phyloP scores from a whole-genome alignment of 1,284 basidiomycete species.

The Ustilago curta region DNA sequence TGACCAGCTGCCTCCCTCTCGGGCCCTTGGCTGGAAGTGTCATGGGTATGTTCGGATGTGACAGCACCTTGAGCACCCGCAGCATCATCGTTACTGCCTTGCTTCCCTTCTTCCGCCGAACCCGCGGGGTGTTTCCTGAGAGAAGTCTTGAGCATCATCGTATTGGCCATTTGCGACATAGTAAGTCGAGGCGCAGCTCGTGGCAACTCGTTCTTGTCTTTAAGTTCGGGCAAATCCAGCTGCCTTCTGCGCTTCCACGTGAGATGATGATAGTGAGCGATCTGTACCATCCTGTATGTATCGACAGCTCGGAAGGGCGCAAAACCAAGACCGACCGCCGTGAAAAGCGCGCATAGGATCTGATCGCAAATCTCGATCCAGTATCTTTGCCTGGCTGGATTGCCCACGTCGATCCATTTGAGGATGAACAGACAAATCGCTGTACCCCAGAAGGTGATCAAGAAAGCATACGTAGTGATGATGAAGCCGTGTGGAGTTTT shows the following conservation, averaged over 20 bases:
- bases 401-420: slow-evolving; percentile 56
- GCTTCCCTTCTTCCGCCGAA: background rate
- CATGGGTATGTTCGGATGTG: background rate
- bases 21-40: background rate
- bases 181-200: slow-evolving; percentile 32
- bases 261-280: slow-evolving; percentile 64
- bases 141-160: slow-evolving; percentile 34
- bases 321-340: slow-evolving; percentile 64
- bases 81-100: background rate
- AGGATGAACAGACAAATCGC: slow-evolving; percentile 65
- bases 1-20: background rate
- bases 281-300: slow-evolving; percentile 66
- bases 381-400: slow-evolving; percentile 45
- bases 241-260: slow-evolving; percentile 59
- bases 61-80: slow-evolving; percentile 7
- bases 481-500: slow-evolving; percentile 66
- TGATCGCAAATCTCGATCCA: slow-evolving; percentile 69
- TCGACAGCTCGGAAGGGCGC: slow-evolving; percentile 67
- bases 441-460: slow-evolving; percentile 64
- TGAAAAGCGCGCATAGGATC: slow-evolving; percentile 66
- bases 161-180: slow-evolving; percentile 37
- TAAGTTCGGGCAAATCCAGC: slow-evolving; percentile 56
- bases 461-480: slow-evolving; percentile 62
- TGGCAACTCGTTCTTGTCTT: slow-evolving; percentile 65
- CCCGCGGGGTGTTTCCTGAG: slow-evolving; percentile 3